Base-by-base conservation (phyloP, 2,329 filamentous ascomycete genomes). In the Alternaria conjuncta region DNA sequence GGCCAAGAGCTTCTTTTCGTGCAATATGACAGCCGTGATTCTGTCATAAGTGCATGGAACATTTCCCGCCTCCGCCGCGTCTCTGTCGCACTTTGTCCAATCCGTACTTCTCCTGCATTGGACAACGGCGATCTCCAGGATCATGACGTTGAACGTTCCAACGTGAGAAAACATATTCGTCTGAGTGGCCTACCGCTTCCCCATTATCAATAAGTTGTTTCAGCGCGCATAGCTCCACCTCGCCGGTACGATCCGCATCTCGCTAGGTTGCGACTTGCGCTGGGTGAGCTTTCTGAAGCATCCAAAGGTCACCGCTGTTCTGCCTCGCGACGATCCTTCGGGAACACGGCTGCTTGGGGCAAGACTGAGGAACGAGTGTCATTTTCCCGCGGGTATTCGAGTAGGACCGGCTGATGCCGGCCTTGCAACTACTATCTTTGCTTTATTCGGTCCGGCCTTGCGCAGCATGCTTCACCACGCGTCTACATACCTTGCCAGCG, bases 301-400 rank as follows among this genome's bases (percentile, higher is more conserved):
- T 49, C 44, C 21, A 43, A 55, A 23, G 13, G 66, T 63, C 64
- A 75, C 68, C 70, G 70, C 72, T 68, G 63, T 70, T 72, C 68
- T 68, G 60, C 60, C 61, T 57, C 43, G 44, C 60, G 69, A 65
- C 63, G 64, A 75, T 72, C 66, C 43, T 63, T 65, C 55, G 58
- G 64, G 53, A 65, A 51, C 61, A 59, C 57, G 61, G 56, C 54
- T 54, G 55, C 44, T 59, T 25, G 49, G 25, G 23, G 47, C 26
- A 28, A 59, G 21, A 20, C 32, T 26, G 41, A 54, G 43, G 28
- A 62, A 62, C 44, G 41, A 54, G 32, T 56, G 51, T 49, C 41
- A 49, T 54, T 51, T 30, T 49, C 10, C 55, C 55, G 57, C 47
- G 25, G 28, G 15, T 45, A 26, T 53, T 53, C 32, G 26, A 57